Conservation (phyloP, 2,329 filamentous ascomycete species). For the Fusarium ambrosium region DNA sequence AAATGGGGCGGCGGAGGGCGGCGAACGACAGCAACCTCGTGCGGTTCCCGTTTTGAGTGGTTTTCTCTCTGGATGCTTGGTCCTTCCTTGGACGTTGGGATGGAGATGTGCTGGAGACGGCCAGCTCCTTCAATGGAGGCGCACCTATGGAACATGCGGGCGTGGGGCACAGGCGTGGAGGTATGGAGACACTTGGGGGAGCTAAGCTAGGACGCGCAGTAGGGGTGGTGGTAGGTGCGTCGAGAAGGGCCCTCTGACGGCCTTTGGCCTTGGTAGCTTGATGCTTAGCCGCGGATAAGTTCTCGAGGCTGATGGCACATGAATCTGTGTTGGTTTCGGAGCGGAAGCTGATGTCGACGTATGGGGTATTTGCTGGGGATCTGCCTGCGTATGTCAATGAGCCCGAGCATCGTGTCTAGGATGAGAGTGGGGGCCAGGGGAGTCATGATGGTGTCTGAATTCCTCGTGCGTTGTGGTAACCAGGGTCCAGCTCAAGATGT, state of each 20-base stretch:
- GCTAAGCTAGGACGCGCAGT: constrained; percentile 25
- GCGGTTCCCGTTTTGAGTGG: constrained; percentile 22
- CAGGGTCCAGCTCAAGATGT: neutral
- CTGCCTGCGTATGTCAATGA: neutral
- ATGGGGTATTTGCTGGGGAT: neutral
- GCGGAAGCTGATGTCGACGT: constrained; percentile 10
- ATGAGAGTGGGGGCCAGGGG: neutral
- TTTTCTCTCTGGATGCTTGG: constrained; percentile 16
- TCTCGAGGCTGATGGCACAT: constrained; percentile 11
- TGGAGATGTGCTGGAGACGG: constrained; percentile 17
- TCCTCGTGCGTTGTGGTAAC: neutral
- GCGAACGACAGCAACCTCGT: constrained; percentile 12
- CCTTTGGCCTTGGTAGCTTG: constrained; percentile 16
- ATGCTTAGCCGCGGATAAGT: constrained; percentile 39
- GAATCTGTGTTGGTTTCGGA: constrained; percentile 16
- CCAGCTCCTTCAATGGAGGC: constrained; percentile 32
- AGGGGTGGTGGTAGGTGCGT: constrained; percentile 22
- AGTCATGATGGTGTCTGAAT: neutral
- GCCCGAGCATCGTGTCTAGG: neutral
- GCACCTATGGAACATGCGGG: constrained; percentile 39
- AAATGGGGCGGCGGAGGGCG: constrained; percentile 5
- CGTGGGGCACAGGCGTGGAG: constrained; percentile 24
- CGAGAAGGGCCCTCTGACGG: constrained; percentile 2
- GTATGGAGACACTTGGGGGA: constrained; percentile 22
- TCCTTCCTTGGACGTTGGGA: constrained; percentile 8